Percentiles rank a stretch among this genome's conserved stretches.
These are phyloP conservation scores for Pelargonium nanum DNA, from an alignment of 345 rosid species.

Conservation along the genomic window DNA sequence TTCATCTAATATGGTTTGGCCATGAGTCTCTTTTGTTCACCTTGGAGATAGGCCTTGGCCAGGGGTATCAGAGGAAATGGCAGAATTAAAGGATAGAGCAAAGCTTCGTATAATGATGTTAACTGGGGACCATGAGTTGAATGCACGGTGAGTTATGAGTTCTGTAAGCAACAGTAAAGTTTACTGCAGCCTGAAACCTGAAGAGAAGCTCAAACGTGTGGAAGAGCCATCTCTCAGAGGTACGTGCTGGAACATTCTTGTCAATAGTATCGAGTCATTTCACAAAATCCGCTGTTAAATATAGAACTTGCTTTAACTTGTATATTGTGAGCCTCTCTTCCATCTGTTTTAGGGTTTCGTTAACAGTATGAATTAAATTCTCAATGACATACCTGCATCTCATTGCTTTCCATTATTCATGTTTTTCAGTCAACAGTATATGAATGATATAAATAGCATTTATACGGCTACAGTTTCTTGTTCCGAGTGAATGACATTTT, in stretches of 20 bases:
- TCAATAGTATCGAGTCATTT: too few species aligned
- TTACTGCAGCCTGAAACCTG: constrained; percentile 79
- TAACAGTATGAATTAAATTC: constrained; percentile 48
- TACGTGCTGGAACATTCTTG: too few species aligned
- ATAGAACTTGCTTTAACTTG: constrained; percentile 71
- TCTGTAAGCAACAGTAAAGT: constrained; percentile 76
- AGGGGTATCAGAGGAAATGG: constrained; percentile 65
- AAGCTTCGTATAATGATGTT: constrained; percentile 73
- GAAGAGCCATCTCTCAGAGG: constrained; percentile 61
- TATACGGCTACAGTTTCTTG: too few species aligned
- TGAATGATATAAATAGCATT: too few species aligned
- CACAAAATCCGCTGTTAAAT: too few species aligned
- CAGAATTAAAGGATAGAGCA: constrained; percentile 52
- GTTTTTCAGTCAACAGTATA: too few species aligned
- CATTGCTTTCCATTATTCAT: too few species aligned
- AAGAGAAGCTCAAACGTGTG: constrained; percentile 77
- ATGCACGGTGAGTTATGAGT: constrained; percentile 89
- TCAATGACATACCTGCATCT: not conserved
- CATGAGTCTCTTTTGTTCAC: constrained; percentile 32
- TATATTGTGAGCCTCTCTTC: constrained; percentile 68
- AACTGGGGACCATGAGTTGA: constrained; percentile 88
- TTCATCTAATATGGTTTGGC: too few species aligned
- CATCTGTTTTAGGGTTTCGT: constrained; percentile 79
- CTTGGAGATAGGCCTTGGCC: constrained; percentile 89
- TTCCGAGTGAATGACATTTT: too few species aligned